Evolutionary conservation across 2,329 filamentous ascomycete genomes (phyloP), one percentile per base, ranked within the genome.

Genomic region (Fusarium sp.): DNA sequence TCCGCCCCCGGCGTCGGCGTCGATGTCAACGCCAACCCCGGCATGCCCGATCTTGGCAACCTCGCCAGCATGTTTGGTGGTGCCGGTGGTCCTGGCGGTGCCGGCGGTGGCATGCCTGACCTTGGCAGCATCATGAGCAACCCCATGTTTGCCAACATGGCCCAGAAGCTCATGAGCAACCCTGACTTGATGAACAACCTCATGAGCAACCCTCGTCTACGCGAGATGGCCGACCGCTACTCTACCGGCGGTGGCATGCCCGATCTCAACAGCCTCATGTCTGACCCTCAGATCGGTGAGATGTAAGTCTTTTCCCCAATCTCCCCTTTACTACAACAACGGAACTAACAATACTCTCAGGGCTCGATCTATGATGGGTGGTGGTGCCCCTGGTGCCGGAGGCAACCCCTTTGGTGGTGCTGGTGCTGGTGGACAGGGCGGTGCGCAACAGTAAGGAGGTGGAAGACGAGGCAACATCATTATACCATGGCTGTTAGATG

Each of bases 101-200:
- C 87, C 27, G 90, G 85, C 9, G 93, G 93, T 61, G 94, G 94
- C 64, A 97, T 98, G 93, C 95, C 95, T 14, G 96, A 98, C 83
- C 87, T 99, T 27, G 85, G 91, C 74, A 90, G 91, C 73, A 92
- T 99, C 83, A 97, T 98, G 95, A 95, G 88, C 87, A 99, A 98
- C 87, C 97, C 97, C 65, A 98, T 98, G 97, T 97, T 99, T 86
- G 91, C 95, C 60, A 94, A 90, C 85, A 98, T 98, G 95, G 97
- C 97, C 6, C 95, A 98, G 87, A 98, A 94, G 84, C 85, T 99
- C 65, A 98, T 98, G 97, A 94, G 92, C 85, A 98, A 99, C 86
- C 97, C 97, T 0, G 94, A 97, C 11, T 91, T 95, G 87, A 93
- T 98, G 91, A 90, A 88, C 82, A 97, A 95, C 83, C 85, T 99